phyloP scores from a whole-genome alignment of 768 basidiomycete genomes.

The Mycena vulgaris region DNA sequence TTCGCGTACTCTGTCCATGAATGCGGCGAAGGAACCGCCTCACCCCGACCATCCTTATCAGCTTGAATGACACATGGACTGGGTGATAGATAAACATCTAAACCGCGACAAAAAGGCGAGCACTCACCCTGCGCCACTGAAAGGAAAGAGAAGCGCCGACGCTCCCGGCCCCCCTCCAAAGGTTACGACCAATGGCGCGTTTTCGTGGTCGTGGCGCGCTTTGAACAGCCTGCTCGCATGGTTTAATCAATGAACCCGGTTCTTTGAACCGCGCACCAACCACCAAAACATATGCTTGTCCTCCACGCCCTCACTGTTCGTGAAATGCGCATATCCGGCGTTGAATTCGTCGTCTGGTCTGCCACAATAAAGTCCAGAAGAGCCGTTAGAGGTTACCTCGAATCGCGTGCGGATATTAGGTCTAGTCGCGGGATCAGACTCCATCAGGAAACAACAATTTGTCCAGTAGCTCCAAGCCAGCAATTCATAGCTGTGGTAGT shows the following conservation, averaged over 20 bases:
- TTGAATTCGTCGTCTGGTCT: conserved; percentile 5
- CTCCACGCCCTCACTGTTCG: conserved; percentile 2
- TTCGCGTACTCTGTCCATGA: conserved; percentile 9
- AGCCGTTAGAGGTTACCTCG: conserved; percentile 12
- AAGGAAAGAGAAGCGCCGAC: conserved; percentile 4
- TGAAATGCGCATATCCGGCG: conserved; percentile 11
- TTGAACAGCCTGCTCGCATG: conserved; percentile 8
- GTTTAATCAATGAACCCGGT: not conserved
- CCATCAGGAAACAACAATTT: too few relatives aligned
- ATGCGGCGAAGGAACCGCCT: not conserved
- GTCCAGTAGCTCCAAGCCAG: too few relatives aligned
- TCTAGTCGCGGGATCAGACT: not conserved
- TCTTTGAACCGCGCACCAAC: too few relatives aligned
- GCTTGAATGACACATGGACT: conserved; percentile 8
- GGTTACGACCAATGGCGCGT: conserved; percentile 1
- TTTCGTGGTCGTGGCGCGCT: conserved; percentile 7
- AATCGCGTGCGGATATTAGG: conserved; percentile 5
- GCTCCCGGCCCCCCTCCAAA: conserved; percentile 8
- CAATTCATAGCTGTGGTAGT: too few relatives aligned
- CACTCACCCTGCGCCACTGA: conserved; percentile 10
- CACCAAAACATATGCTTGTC: conserved; percentile 21
- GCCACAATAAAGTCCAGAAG: conserved; percentile 5
- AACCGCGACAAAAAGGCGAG: not conserved
- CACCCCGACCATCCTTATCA: not conserved
- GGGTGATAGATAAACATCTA: not conserved